Percentiles rank a stretch among this genome's conserved stretches.
These are phyloP conservation scores for Magnolia kwangsiensis DNA, from an alignment of 164 flowering plant genomes.

Conservation along the genomic window DNA sequence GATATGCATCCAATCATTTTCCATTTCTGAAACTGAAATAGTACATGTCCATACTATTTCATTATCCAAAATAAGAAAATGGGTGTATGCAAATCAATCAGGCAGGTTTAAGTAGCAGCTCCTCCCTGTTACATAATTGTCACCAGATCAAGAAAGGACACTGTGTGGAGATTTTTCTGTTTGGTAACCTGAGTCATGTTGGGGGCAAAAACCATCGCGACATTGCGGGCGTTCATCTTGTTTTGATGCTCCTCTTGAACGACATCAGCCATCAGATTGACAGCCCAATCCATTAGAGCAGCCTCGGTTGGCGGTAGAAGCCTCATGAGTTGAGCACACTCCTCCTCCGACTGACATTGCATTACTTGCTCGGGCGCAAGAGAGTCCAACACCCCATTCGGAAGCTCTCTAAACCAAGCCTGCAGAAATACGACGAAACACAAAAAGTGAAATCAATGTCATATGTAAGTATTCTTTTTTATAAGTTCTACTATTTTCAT, in stretches of 20 bases:
- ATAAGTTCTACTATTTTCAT: no score
- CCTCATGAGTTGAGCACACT: constrained; percentile 55
- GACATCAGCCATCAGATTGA: constrained; percentile 90
- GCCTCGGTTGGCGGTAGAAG: constrained; percentile 75
- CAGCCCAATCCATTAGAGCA: constrained; percentile 79
- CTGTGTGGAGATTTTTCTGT: background rate
- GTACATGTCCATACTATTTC: no score
- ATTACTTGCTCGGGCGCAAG: constrained; percentile 72
- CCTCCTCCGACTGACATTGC: constrained; percentile 73
- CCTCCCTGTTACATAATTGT: no score
- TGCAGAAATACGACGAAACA: constrained; percentile 13
- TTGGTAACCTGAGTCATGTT: constrained; percentile 71
- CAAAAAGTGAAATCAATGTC: background rate
- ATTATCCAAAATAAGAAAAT: no score
- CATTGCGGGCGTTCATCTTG: constrained; percentile 84
- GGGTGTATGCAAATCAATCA: no score
- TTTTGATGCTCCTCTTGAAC: constrained; percentile 63
- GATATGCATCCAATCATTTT: no score
- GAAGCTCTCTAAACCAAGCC: constrained; percentile 96
- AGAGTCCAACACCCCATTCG: constrained; percentile 73
- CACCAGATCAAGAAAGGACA: background rate
- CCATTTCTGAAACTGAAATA: no score
- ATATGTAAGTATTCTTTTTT: background rate
- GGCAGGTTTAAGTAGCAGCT: no score
- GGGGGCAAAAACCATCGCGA: constrained; percentile 87